phyloP scores from a whole-genome alignment of 441 rosid species.

The Gossypium schwendimanii region DNA sequence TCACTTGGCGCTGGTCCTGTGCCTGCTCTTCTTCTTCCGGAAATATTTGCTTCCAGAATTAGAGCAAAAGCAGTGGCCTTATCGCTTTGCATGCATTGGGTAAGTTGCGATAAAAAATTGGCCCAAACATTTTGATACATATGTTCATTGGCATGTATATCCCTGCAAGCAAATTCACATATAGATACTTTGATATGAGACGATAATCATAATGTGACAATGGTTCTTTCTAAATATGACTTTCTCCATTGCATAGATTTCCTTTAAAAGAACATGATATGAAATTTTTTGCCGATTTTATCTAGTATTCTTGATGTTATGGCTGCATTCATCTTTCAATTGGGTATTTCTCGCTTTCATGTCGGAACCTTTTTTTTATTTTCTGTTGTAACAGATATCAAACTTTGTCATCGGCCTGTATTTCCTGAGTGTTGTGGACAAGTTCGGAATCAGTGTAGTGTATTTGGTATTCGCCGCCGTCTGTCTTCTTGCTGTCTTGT shows the following conservation, averaged over 20 bases:
- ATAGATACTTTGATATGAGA: not conserved
- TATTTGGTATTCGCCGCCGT: conserved; percentile 72
- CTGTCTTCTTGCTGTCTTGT: conserved; percentile 74
- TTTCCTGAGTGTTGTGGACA: conserved; percentile 83
- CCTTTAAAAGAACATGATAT: not conserved
- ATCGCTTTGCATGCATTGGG: conserved; percentile 97
- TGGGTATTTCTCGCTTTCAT: not conserved
- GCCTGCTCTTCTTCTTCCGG: conserved; percentile 93
- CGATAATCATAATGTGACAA: not conserved
- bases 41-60: conserved; percentile 90
- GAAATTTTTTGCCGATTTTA: not conserved
- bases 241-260: not conserved
- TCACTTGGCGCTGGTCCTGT: conserved; percentile 99
- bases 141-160: not conserved
- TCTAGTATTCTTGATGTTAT: not conserved
- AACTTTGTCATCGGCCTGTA: conserved; percentile 87
- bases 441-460: conserved; percentile 81
- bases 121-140: not conserved
- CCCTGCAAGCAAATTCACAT: not conserved
- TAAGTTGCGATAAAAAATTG: conserved; percentile 21
- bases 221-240: not conserved
- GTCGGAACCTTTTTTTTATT: conserved; percentile 9
- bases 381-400: conserved; percentile 52
- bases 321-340: not conserved
- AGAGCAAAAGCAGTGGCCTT: conserved; percentile 95